Evolutionary conservation across 2,329 filamentous ascomycete species (phyloP), one percentile per base, ranked within the genome.

Genomic region (Immersiporthe knoxdaviesiana): DNA sequence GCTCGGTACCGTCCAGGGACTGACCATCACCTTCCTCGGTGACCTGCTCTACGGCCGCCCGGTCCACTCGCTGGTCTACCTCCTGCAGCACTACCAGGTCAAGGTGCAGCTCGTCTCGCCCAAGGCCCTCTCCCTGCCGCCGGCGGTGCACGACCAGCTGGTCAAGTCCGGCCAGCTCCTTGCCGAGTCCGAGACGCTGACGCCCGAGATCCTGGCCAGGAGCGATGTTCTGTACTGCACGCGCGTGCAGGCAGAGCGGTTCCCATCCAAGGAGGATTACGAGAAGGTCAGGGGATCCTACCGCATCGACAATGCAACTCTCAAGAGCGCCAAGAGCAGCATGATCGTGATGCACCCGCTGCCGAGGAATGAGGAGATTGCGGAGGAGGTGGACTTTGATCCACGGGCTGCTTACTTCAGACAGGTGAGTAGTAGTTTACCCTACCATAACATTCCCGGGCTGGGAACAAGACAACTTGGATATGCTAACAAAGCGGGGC

Each of bases 201-300:
- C 93, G 0, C 89, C 92, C 0, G 94, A 97, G 79, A 94, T 98
- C 63, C 83, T 99, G 68, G 91, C 91, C 24, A 87, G 88, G 74
- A 95, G 91, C 69, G 96, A 99, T 75, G 95, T 99, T 5, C 85
- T 99, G 60, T 99, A 99, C 86, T 97, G 94, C 84, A 99, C 96
- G 1, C 90, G 96, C 21, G 92, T 99, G 74, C 96, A 99, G 82
- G 96, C 96, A 82, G 96, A 99, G 85, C 89, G 96, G 35, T 99
- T 99, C 84, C 85, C 90, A n/a, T 91, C 90, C 75, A 80, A 90
- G 64, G 88, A 87, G 58, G 90, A 92, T 76, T 99, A 97, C 79
- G 93, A 98, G 83, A 84, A 85, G 69, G 89, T 98, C 75, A 97
- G 97, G 89, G 89, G 95, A 79, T 88, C 89, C 71, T 95, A 97